These are phyloP conservation scores for Neonectria neomacrospora DNA, from an alignment of 2,329 filamentous ascomycete genomes.

Conservation along the genomic window DNA sequence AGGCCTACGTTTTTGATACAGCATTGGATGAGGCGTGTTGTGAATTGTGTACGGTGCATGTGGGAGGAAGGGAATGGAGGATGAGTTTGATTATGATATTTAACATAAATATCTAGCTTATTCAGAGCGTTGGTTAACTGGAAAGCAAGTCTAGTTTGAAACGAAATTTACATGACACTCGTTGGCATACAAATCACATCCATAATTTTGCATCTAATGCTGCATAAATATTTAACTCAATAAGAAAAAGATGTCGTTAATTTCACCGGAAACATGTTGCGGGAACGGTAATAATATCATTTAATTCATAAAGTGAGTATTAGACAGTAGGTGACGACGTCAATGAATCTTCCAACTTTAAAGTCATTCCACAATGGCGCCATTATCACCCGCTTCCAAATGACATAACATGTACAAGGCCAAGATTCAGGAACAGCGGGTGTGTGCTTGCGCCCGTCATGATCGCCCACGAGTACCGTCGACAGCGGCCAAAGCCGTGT, in stretches of 20 bases:
- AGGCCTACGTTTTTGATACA: constrained; percentile 17
- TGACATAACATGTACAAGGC: constrained; percentile 18
- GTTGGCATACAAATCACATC: no score
- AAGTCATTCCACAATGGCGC: neutral
- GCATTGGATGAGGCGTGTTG: constrained; percentile 17
- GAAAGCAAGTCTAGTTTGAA: neutral
- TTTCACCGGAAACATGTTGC: neutral
- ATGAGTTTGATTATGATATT: neutral
- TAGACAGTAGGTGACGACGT: constrained; percentile 16
- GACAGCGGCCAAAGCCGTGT: neutral
- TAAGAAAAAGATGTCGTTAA: no score
- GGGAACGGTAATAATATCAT: neutral
- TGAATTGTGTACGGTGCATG: neutral
- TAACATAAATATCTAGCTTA: constrained; percentile 3
- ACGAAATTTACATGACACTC: constrained; percentile 10
- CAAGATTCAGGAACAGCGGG: constrained; percentile 9
- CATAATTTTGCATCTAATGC: no score
- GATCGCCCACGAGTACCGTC: constrained; percentile 6
- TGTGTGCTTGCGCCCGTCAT: neutral
- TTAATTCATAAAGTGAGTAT: constrained; percentile 26
- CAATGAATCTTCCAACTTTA: neutral
- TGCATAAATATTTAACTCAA: no score
- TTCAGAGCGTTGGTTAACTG: neutral
- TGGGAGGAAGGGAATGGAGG: neutral
- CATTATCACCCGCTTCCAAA: constrained; percentile 5